Evolutionary conservation across 139 green algal species (phyloP).

Genomic region (Chlorella sp.): DNA sequence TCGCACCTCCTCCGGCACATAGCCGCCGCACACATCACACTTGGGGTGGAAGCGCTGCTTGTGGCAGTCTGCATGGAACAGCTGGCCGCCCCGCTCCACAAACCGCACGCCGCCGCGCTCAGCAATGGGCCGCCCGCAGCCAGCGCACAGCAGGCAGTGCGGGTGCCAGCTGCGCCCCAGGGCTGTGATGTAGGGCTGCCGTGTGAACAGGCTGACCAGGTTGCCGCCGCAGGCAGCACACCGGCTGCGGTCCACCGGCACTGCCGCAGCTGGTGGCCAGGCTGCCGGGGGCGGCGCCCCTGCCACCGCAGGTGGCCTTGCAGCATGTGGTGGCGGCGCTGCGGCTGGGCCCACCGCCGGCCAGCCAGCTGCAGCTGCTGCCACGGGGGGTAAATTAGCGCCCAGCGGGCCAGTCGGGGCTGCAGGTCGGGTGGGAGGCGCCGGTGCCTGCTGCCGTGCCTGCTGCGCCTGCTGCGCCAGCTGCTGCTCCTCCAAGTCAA

Average conservation of each 20-base stretch:
- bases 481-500: neutral
- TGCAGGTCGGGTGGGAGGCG: neutral
- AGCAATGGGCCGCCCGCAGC: conserved; percentile 60
- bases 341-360: neutral
- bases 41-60: conserved; percentile 54
- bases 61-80: conserved; percentile 67
- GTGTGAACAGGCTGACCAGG: neutral
- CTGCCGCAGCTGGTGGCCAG: neutral
- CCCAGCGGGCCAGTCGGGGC: neutral
- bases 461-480: neutral
- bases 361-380: neutral
- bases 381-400: too few relatives aligned
- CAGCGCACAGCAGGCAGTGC: conserved; percentile 57
- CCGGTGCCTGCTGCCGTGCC: conserved; percentile 2
- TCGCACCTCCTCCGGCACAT: conserved; percentile 48
- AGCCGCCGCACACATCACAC: conserved; percentile 71
- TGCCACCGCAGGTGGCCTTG: neutral
- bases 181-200: conserved; percentile 36
- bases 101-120: conserved; percentile 11
- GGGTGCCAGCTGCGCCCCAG: conserved; percentile 62
- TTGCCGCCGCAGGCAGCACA: conserved; percentile 58
- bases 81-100: conserved; percentile 27
- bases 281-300: too few relatives aligned
- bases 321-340: neutral
- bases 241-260: neutral